These are phyloP conservation scores for Cladorrhinum sp. DNA, from an alignment of 2,329 filamentous ascomycete species.

Conservation along the genomic window DNA sequence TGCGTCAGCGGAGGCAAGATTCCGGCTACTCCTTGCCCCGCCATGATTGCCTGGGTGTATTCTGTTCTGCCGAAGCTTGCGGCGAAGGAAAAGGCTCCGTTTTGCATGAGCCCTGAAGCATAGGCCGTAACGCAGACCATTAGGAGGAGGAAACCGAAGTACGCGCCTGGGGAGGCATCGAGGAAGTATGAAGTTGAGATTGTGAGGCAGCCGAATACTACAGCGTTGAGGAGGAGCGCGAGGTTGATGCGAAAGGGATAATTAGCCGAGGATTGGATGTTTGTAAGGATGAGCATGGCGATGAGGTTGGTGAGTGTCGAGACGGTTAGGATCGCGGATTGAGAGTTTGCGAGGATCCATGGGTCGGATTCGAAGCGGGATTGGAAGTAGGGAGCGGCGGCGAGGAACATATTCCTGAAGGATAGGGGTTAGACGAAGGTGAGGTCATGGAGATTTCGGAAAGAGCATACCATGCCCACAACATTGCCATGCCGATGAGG, in stretches of 20 bases:
- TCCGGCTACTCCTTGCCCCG: conserved; percentile 86
- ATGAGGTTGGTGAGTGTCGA: conserved; percentile 79
- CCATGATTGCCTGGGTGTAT: conserved; percentile 96
- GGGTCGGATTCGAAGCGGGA: conserved; percentile 68
- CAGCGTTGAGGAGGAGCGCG: conserved; percentile 73
- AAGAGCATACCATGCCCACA: conserved; percentile 83
- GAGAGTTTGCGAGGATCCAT: conserved; percentile 77
- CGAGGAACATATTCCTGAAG: conserved; percentile 96
- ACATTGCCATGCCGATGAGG: conserved; percentile 85
- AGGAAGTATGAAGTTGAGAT: conserved; percentile 72
- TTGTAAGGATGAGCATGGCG: conserved; percentile 72
- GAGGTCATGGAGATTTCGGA: conserved; percentile 3
- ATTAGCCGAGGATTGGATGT: conserved; percentile 75
- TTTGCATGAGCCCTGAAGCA: conserved; percentile 84
- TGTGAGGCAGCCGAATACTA: conserved; percentile 73
- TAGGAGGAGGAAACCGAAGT: conserved; percentile 77
- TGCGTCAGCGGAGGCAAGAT: conserved; percentile 86
- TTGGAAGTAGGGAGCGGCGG: conserved; percentile 90
- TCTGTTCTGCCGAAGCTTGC: conserved; percentile 79
- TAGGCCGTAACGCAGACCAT: conserved; percentile 78
- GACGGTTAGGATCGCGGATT: conserved; percentile 82
- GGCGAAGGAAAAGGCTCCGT: conserved; percentile 90
- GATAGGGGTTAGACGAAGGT: background rate
- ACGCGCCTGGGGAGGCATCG: conserved; percentile 57
- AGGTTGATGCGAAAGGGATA: conserved; percentile 83